phyloP scores from a whole-genome alignment of 495 filamentous ascomycete species.

The Aspergillus coremiiformis region DNA sequence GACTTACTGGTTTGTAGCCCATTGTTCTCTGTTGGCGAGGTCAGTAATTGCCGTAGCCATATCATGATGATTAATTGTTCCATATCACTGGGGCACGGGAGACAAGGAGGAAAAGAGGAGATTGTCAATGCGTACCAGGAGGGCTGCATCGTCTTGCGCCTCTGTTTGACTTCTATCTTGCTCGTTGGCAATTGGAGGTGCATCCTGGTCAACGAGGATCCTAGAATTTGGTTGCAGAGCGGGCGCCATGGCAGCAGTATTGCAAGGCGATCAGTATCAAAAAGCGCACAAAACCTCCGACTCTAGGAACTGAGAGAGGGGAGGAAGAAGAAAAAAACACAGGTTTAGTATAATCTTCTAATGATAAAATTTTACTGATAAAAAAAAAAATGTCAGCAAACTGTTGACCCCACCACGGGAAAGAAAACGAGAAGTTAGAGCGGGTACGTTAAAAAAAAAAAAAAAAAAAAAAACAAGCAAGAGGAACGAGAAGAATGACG shows the following conservation, averaged over 20 bases:
- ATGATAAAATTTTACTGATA: conserved; percentile 13
- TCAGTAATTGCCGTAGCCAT: conserved; percentile 11
- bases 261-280: background rate
- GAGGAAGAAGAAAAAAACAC: background rate
- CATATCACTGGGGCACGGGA: background rate
- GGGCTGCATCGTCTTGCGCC: conserved; percentile 36
- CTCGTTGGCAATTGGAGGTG: conserved; percentile 21
- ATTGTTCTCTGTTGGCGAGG: conserved; percentile 32
- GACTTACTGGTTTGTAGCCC: conserved; percentile 44
- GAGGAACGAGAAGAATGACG: background rate
- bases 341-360: background rate
- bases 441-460: conserved; percentile 3
- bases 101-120: background rate
- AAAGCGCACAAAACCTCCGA: background rate
- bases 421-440: conserved; percentile 2
- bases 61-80: background rate
- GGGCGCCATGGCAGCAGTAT: conserved; percentile 2
- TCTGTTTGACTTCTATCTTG: conserved; percentile 23
- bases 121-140: conserved; percentile 28
- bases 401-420: conserved; percentile 9
- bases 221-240: conserved; percentile 20
- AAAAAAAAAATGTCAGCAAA: conserved; percentile 9
- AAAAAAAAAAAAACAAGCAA: conserved; percentile 5
- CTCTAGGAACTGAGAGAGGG: background rate
- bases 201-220: conserved; percentile 20